Conservation (phyloP, 2,329 filamentous ascomycete genomes). For the Colletotrichum higginsianum region DNA sequence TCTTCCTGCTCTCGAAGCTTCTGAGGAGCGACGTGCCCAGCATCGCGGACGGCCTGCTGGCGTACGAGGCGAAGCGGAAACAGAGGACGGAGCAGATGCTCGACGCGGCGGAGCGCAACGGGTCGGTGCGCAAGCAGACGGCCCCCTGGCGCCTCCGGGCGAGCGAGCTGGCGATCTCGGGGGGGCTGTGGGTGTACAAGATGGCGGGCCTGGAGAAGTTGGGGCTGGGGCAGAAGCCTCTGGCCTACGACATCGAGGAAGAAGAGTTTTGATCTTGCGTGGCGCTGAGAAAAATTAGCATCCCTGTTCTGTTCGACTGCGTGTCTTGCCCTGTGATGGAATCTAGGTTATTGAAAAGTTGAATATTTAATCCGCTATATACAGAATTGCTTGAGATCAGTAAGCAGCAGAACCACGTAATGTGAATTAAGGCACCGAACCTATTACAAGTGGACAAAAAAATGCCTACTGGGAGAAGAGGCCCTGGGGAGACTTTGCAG, state of each 20-base stretch:
- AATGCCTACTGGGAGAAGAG: no score
- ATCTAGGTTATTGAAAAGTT: no score
- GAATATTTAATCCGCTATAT: no score
- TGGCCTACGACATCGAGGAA: slow-evolving; percentile 29
- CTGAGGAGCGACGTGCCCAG: slow-evolving; percentile 41
- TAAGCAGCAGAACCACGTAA: no score
- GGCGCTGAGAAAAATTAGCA: no score
- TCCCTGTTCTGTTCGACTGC: no score
- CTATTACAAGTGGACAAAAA: no score
- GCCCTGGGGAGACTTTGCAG: no score
- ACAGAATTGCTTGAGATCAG: no score
- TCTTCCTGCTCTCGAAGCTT: slow-evolving; percentile 61
- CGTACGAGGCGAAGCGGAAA: slow-evolving; percentile 23
- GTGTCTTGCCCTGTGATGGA: no score
- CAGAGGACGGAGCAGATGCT: slow-evolving; percentile 27
- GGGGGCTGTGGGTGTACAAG: slow-evolving; percentile 31
- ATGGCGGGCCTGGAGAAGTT: slow-evolving; percentile 22
- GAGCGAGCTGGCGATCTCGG: slow-evolving; percentile 25
- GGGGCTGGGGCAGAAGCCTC: slow-evolving; percentile 29
- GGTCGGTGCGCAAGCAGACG: slow-evolving; percentile 27
- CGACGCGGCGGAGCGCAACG: slow-evolving; percentile 22
- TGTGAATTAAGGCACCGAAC: no score
- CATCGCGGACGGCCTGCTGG: slow-evolving; percentile 13
- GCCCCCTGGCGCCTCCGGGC: slow-evolving; percentile 27
- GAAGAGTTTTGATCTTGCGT: slow-evolving; percentile 17